Evolutionary conservation across 2,329 filamentous ascomycete species (phyloP).

Genomic region (Lecanicillium sp.): DNA sequence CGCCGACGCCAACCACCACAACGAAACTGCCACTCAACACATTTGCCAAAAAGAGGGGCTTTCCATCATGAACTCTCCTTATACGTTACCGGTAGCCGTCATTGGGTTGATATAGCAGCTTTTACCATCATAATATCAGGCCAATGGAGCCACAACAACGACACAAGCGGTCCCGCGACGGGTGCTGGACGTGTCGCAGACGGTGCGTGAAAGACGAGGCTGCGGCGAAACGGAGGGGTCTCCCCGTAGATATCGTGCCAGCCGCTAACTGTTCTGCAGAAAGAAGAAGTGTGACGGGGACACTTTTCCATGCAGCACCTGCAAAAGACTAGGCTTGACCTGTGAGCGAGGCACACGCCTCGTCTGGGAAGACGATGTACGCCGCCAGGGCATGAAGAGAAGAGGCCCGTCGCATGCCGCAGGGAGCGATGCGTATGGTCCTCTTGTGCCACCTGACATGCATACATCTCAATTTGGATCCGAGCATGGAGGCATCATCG

Average conservation of each 20-base stretch:
- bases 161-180: neutral
- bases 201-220: neutral
- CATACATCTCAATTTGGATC: neutral
- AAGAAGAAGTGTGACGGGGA: slow-evolving; percentile 11
- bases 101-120: too few relatives aligned
- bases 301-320: slow-evolving; percentile 9
- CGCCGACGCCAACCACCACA: too few relatives aligned
- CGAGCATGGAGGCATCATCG: neutral
- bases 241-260: neutral
- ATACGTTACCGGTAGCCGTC: too few relatives aligned
- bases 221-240: too few relatives aligned
- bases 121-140: too few relatives aligned
- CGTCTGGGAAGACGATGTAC: slow-evolving; percentile 14
- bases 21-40: too few relatives aligned
- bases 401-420: slow-evolving; percentile 6
- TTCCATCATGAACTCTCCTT: too few relatives aligned
- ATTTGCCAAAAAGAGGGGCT: too few relatives aligned
- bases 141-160: neutral
- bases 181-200: slow-evolving; percentile 1
- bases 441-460: neutral
- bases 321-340: slow-evolving; percentile 6
- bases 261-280: neutral
- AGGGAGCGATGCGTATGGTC: neutral
- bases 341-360: slow-evolving; percentile 10
- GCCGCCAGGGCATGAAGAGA: slow-evolving; percentile 11